Conservation (phyloP, 495 filamentous ascomycete species). For the Neurospora sp. region DNA sequence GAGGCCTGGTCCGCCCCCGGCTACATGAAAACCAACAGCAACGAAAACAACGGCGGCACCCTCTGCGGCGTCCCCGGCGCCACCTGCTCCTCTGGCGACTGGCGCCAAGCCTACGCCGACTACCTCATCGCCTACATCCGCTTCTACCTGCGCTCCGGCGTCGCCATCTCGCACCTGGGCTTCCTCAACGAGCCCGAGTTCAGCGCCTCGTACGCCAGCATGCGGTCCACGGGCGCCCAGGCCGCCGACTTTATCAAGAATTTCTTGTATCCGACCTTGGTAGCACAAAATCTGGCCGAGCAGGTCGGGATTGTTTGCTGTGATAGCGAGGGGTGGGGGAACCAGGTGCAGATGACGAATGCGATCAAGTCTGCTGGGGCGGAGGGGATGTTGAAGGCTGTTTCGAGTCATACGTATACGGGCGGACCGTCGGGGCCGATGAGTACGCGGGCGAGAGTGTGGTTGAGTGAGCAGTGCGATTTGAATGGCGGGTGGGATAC, state of each 20-base stretch:
- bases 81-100: constrained; percentile 39
- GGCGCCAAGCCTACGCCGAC: constrained; percentile 46
- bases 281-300: constrained; percentile 17
- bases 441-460: constrained; percentile 25
- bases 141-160: constrained; percentile 40
- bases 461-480: constrained; percentile 36
- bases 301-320: constrained; percentile 30
- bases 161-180: constrained; percentile 40
- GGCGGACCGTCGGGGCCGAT: constrained; percentile 23
- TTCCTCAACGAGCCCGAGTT: constrained; percentile 37
- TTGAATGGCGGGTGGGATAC: constrained; percentile 36
- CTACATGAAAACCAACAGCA: constrained; percentile 46
- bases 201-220: constrained; percentile 28
- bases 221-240: constrained; percentile 27
- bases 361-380: constrained; percentile 23
- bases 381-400: constrained; percentile 21
- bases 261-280: constrained; percentile 22
- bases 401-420: constrained; percentile 31
- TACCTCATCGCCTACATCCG: constrained; percentile 44
- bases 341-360: constrained; percentile 28
- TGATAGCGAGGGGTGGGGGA: constrained; percentile 32
- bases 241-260: constrained; percentile 33
- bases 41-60: constrained; percentile 42
- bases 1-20: constrained; percentile 36
- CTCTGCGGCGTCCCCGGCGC: constrained; percentile 40